Evolutionary conservation across 148 eudicot genomes (phyloP), one percentile per base, ranked within the genome.

Genomic region (Fallopia convolvulus): DNA sequence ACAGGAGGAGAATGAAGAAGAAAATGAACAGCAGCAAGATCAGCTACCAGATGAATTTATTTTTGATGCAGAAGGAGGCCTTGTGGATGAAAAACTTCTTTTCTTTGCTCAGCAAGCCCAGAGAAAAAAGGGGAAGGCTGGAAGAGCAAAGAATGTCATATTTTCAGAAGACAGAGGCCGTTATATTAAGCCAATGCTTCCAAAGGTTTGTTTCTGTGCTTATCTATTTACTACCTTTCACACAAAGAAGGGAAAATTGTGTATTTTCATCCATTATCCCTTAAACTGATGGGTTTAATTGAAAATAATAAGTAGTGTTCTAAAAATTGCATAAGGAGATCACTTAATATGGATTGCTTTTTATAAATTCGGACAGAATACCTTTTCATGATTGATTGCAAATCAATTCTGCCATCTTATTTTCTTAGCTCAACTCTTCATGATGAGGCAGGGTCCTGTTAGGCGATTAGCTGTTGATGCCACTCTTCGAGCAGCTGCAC

Each of bases 61-160:
- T 78, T 92, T 95, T 83, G 99, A 95, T 86, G 97, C 99, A 39
- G 99, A 95, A 78, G 99, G 99, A 50, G 97, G 97, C 66, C 80
- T 95, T 74, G 94, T 95, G 80, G 99, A 95, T 82, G 99, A 92
- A 86, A 95, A 95, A 65, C 99, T 95, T 84, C 97, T 95, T 75
- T 95, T 95, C 93, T 95, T 95, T 86, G 97, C 99, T 80, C 99
- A 95, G 77, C 99, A 95, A 88, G 99, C 99, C 83, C 99, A 95
- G 84, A 88, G 92, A 80, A 90, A 89, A 70, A 80, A 79, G 80
- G 99, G 99, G 65, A 95, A 89, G 86, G 99, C 99, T 84, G 99
- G 99, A 71, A 90, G 99, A 76, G 99, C 99, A 60, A 95, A 95
- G 88, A 95, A 95, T 83, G 97, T 95, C 74, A 95, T 95, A 80